Evolutionary conservation across 2,329 filamentous ascomycete genomes (phyloP).

Genomic region (Ophiocordyceps camponoti-saundersi): DNA sequence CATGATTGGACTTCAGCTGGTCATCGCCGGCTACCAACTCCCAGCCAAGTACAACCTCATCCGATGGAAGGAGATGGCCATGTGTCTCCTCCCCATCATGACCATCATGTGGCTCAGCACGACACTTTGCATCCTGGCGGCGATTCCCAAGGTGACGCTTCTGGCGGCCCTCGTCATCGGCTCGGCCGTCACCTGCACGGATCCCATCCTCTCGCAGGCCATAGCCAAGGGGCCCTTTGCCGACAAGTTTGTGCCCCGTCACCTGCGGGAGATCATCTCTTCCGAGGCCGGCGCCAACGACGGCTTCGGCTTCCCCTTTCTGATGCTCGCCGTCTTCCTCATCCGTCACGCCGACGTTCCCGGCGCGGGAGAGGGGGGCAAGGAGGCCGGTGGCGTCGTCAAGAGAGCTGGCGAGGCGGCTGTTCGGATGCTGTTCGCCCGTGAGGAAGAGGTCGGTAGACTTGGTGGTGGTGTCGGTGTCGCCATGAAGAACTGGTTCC

Average conservation of each 20-base stretch:
- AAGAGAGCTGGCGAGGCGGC: not conserved
- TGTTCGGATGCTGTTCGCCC: conserved; percentile 5
- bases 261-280: conserved; percentile 43
- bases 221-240: conserved; percentile 44
- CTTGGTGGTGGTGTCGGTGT: conserved; percentile 32
- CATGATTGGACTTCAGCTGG: conserved; percentile 44
- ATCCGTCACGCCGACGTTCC: conserved; percentile 32
- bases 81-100: conserved; percentile 42
- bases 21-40: conserved; percentile 45
- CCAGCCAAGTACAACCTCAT: conserved; percentile 34
- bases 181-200: conserved; percentile 43
- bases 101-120: conserved; percentile 39
- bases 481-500: conserved; percentile 37
- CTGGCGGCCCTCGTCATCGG: conserved; percentile 38
- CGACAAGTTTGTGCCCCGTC: conserved; percentile 40
- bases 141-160: conserved; percentile 35
- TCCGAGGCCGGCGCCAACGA: conserved; percentile 33
- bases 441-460: conserved; percentile 24
- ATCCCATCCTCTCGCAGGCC: conserved; percentile 44
- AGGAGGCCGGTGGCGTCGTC: conserved; percentile 1
- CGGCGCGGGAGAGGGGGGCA: conserved; percentile 4
- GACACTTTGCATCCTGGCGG: conserved; percentile 34
- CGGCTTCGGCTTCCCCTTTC: conserved; percentile 2
- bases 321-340: conserved; percentile 15
- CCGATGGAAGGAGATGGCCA: conserved; percentile 33